Evolutionary conservation across 2,329 filamentous ascomycete species (phyloP), one percentile per base, ranked within the genome.

Genomic region (Aspergillus tanneri): DNA sequence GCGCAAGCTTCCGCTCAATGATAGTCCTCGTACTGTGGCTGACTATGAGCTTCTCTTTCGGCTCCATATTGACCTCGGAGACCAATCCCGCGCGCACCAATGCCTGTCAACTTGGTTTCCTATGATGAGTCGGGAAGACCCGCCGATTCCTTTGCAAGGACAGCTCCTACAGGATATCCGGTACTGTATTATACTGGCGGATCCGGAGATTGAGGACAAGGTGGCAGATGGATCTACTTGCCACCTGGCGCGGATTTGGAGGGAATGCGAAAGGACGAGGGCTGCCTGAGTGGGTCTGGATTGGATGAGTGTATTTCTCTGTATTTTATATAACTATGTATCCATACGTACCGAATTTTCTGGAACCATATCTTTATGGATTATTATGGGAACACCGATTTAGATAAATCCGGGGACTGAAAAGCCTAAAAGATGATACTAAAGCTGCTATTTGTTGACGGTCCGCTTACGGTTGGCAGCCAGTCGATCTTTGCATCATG

Each of bases 81-180:
- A 79, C 53, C 66, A 73, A 47, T 47, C 58, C 48, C 39, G 64
- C 70, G 52, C 83, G 73, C 62, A 73, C 66, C 44, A 72, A 73
- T 49, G 76, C 71, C 18, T 67, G 81, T 52, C 76, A 74, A 75
- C 71, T 52, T 79, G 78, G 60, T 73, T 81, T n/a, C 73, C 76
- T 2, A 81, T 85, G 60, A 84, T 88, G 80, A 53, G 72, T 14
- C 64, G 68, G 38, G 84, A 88, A 60, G 52, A 72, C 0, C 77
- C 78, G 1, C 68, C 71, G 0, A 72, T 88, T 12, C 43, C 54
- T 19, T 67, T 78, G 0, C 53, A 70, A 7, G 75, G 72, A 1
- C 50, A 63, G 1, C 55, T 87, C 4, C 74, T 74, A 39, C 50
- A 67, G 1, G 68, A 77, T 2, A 57, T 86, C n/a, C 72, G 76